These are phyloP conservation scores for Noccaea caerulescens DNA, from an alignment of 345 rosid species.

Conservation along the genomic window DNA sequence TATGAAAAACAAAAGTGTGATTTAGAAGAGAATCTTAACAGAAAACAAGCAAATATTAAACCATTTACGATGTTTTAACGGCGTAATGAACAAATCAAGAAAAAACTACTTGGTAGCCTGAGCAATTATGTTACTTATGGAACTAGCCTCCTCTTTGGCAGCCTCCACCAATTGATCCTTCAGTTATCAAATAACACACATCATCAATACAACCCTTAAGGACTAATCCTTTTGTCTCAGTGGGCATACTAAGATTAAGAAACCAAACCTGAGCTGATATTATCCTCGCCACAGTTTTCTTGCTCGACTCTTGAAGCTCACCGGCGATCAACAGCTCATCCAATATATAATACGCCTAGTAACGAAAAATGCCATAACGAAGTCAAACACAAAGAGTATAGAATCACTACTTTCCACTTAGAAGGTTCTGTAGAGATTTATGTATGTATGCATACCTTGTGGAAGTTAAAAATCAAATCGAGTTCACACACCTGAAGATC, in stretches of 20 bases:
- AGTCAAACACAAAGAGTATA: not conserved
- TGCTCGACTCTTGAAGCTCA: slow-evolving; percentile 97
- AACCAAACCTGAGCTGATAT: slow-evolving; percentile 82
- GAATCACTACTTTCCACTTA: not conserved
- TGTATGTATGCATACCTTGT: slow-evolving; percentile 60
- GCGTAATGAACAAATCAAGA: not conserved
- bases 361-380: not conserved
- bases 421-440: slow-evolving; percentile 2
- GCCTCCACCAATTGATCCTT: slow-evolving; percentile 96
- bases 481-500: slow-evolving; percentile 84
- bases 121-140: slow-evolving; percentile 90
- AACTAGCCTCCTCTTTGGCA: slow-evolving; percentile 90
- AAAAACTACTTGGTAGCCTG: slow-evolving; percentile 86
- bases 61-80: slow-evolving; percentile 28
- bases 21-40: not conserved
- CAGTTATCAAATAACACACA: slow-evolving; percentile 24
- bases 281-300: slow-evolving; percentile 85
- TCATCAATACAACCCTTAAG: not conserved
- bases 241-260: not conserved
- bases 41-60: not conserved
- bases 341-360: slow-evolving; percentile 88
- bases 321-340: slow-evolving; percentile 96
- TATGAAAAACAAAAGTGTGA: slow-evolving; percentile 18
- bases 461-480: slow-evolving; percentile 96
- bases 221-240: not conserved